These are phyloP conservation scores for Diaporthe batatas DNA, from an alignment of 2,329 filamentous ascomycete genomes.

Conservation along the genomic window DNA sequence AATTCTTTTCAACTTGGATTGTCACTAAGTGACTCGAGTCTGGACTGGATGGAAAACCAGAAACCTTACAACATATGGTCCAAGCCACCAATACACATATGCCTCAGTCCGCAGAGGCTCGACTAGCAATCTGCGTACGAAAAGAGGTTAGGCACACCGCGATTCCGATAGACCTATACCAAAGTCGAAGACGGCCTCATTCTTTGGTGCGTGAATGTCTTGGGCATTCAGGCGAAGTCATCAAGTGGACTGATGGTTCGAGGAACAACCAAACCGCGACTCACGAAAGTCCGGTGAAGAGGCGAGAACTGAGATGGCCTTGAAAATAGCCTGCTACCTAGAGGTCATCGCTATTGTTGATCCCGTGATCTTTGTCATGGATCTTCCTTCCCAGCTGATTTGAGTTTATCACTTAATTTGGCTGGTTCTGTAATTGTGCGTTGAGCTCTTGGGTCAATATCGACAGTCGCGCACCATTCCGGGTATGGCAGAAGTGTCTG, in stretches of 20 bases:
- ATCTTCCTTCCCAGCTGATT: too few relatives aligned
- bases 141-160: neutral
- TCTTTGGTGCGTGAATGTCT: neutral
- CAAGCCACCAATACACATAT: conserved; percentile 53
- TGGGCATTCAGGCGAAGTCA: neutral
- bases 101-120: conserved; percentile 48
- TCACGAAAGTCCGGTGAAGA: neutral
- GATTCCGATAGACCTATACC: neutral
- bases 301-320: neutral
- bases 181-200: conserved; percentile 1
- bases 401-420: too few relatives aligned
- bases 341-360: too few relatives aligned
- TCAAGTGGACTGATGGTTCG: neutral
- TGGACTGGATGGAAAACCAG: conserved; percentile 55
- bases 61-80: conserved; percentile 56
- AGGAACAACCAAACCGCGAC: neutral
- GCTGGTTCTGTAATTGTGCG: too few relatives aligned
- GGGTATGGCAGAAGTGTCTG: too few relatives aligned
- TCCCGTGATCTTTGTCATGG: too few relatives aligned
- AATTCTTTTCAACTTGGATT: conserved; percentile 64
- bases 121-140: neutral
- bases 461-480: too few relatives aligned
- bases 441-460: too few relatives aligned
- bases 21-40: conserved; percentile 52
- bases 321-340: too few relatives aligned